A percentile compares a stretch with the other conserved stretches of the same genome.
Conservation (phyloP, 176 grass and related monocot species). For the Bromus sterilis region DNA sequence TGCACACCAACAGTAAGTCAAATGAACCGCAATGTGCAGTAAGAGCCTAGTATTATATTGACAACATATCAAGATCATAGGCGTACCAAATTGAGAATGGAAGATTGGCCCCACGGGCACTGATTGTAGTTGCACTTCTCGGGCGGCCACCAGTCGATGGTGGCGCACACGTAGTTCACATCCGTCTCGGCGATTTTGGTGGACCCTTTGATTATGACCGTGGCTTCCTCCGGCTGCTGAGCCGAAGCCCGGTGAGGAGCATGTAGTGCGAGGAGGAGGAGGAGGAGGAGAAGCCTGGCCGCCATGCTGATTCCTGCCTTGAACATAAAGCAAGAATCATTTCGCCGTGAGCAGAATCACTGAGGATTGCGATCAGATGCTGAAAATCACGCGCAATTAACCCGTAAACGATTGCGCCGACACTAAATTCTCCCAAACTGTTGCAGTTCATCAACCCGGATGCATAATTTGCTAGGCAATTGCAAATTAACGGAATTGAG, state of each 20-base stretch:
- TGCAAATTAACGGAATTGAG: background rate
- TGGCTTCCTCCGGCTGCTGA: slow-evolving; percentile 35
- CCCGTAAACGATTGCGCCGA: background rate
- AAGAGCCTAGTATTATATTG: background rate
- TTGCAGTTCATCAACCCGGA: background rate
- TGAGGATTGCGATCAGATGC: background rate
- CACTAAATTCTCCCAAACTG: background rate
- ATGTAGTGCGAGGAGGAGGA: slow-evolving; percentile 33
- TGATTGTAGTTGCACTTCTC: slow-evolving; percentile 99
- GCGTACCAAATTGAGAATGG: slow-evolving; percentile 82
- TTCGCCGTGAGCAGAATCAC: background rate
- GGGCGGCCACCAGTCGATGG: slow-evolving; percentile 97
- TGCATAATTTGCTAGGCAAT: background rate
- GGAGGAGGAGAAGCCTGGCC: background rate
- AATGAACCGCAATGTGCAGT: background rate
- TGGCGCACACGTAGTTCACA: slow-evolving; percentile 76
- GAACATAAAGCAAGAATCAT: too few relatives aligned
- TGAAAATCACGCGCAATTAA: background rate
- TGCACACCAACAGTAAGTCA: slow-evolving; percentile 14
- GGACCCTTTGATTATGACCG: slow-evolving; percentile 69
- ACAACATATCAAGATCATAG: background rate
- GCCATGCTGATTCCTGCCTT: too few relatives aligned
- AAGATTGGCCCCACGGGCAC: slow-evolving; percentile 89
- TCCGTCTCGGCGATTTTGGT: slow-evolving; percentile 55
- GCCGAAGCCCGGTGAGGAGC: slow-evolving; percentile 23